These are phyloP conservation scores for Aspergillus conjunctus DNA, from an alignment of 495 filamentous ascomycete genomes.

Conservation along the genomic window DNA sequence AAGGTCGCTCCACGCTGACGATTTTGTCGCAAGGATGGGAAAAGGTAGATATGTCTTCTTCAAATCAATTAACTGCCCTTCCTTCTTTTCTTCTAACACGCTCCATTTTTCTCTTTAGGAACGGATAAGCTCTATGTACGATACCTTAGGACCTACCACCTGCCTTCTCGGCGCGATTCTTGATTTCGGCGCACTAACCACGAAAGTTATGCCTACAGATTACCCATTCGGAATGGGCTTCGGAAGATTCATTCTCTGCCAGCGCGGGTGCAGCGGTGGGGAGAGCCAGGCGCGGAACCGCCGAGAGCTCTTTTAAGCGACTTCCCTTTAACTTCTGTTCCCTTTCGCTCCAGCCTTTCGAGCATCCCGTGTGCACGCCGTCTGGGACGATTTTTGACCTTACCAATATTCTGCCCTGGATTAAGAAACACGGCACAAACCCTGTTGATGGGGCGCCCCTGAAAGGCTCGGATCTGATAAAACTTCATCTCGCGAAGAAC, in stretches of 20 bases:
- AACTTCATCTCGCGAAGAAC: slow-evolving; percentile 89
- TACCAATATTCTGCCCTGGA: slow-evolving; percentile 85
- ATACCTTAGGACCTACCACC: slow-evolving; percentile 7
- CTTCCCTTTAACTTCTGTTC: slow-evolving; percentile 99
- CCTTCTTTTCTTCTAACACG: slow-evolving; percentile 16
- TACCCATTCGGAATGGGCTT: slow-evolving; percentile 96
- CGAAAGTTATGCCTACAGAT: slow-evolving; percentile 52
- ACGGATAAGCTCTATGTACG: slow-evolving; percentile 77
- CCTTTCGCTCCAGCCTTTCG: slow-evolving; percentile 88
- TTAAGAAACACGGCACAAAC: slow-evolving; percentile 89
- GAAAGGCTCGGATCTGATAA: slow-evolving; percentile 80
- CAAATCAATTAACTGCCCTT: neutral
- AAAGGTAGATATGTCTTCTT: slow-evolving; percentile 54
- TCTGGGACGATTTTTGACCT: slow-evolving; percentile 83
- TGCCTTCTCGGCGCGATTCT: slow-evolving; percentile 1
- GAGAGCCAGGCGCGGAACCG: slow-evolving; percentile 49
- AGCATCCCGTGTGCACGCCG: slow-evolving; percentile 79
- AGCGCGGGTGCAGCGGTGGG: slow-evolving; percentile 69
- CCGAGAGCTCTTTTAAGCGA: slow-evolving; percentile 73
- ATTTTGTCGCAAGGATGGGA: slow-evolving; percentile 49
- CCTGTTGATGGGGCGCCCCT: slow-evolving; percentile 82
- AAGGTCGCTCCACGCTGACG: neutral
- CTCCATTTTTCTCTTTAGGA: slow-evolving; percentile 38
- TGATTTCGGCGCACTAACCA: slow-evolving; percentile 20
- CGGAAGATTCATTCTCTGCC: slow-evolving; percentile 79